A percentile compares a stretch with the other conserved stretches of the same genome.
Evolutionary conservation across 202 grass and related monocot genomes (phyloP).

Genomic region (Hordeum pubiflorum): DNA sequence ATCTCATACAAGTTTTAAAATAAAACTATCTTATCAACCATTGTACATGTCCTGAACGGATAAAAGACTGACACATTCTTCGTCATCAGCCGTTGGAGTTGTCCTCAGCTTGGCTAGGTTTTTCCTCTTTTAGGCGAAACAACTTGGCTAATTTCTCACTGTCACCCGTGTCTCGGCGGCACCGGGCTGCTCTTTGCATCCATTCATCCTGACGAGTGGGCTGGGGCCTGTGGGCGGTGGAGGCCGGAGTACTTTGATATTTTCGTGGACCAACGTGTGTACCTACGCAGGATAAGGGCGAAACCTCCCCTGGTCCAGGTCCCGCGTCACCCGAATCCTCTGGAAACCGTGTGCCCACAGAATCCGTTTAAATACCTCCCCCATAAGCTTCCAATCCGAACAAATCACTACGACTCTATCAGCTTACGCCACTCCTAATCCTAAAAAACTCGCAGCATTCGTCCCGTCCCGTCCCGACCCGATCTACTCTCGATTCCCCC

Average conservation of each 20-base stretch:
- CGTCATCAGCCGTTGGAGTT: no score
- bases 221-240: background rate
- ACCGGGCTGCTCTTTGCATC: background rate
- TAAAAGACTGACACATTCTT: no score
- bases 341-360: slow-evolving; percentile 18
- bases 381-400: background rate
- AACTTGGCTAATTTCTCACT: background rate
- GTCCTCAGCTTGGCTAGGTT: no score
- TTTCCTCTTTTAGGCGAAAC: no score
- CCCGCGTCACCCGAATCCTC: slow-evolving; percentile 40
- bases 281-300: slow-evolving; percentile 21
- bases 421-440: background rate
- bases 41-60: no score
- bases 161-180: background rate
- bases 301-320: background rate
- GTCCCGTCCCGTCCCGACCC: background rate
- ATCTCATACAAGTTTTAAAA: no score
- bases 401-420: background rate
- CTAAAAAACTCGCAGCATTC: background rate
- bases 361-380: slow-evolving; percentile 22
- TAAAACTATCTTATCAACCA: no score
- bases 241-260: background rate
- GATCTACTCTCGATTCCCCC: background rate
- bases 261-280: background rate
- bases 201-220: background rate